Evolutionary conservation across 176 grass and related monocot species (phyloP), one percentile per base, ranked within the genome.

Genomic region (Melocanna baccifera): DNA sequence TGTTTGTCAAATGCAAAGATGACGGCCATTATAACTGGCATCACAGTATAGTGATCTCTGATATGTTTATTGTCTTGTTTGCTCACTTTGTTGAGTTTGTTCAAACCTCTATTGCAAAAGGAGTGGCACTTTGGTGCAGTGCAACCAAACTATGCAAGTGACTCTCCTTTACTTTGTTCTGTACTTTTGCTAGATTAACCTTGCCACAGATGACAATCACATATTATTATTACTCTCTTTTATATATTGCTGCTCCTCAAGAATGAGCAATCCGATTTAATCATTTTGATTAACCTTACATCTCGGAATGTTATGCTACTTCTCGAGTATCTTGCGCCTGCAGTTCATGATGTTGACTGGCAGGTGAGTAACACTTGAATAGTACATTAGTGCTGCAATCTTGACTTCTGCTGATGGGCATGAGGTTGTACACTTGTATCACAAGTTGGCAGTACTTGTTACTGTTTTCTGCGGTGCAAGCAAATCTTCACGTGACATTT

Each of bases 391-490:
- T 83, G 78, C 46, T 22, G 28, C 64, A 67, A 83, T 78, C 67
- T 90, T 75, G 74, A 73, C 59, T 78, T 87, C 32, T 83, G 51
- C 40, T 78, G 47, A 73, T 86, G 73, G 88, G 47, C 5, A 67
- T 75, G 28, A 76, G 40, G 15, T 32, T 87, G 57, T 78, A 74
- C 74, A 5, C 34, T 36, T 36, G 34, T 36, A 5, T 3, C 74
- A 57, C 29, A 1, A 68, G 58, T 59, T 83, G 73, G 29, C 61
- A 74, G 67, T 83, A 73, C 78, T 73, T 75, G n/a, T 83, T 90
- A 83, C 73, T 78, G 67, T 90, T 87, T 83, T 73, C 29, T 90
- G 50, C 42, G 39, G 48, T 86, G 79, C 67, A 74, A 79, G 68
- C 59, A 87, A 71, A 36, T 79, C 37, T 86, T 86, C 73, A 74